These are phyloP conservation scores for Yamadazyma takamatsuzukensis DNA, from an alignment of 805 yeast species.

Conservation along the genomic window DNA sequence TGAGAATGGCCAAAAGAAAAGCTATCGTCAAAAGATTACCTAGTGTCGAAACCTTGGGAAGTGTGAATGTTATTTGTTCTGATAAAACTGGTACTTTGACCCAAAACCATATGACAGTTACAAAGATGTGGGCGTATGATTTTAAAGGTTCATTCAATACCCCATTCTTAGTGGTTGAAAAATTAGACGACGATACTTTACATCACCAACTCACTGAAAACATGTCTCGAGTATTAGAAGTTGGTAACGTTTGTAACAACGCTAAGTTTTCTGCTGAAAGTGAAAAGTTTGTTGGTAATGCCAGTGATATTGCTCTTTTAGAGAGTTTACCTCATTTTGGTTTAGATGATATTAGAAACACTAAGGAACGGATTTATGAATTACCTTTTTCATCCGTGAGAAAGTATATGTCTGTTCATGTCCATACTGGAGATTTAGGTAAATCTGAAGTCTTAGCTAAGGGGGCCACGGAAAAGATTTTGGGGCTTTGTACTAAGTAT, in stretches of 20 bases:
- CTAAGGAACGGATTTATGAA: constrained; percentile 61
- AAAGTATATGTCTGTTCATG: constrained; percentile 86
- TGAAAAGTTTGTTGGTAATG: constrained; percentile 79
- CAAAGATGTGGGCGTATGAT: constrained; percentile 76
- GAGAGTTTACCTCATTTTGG: constrained; percentile 72
- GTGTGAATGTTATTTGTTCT: constrained; percentile 88
- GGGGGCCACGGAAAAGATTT: constrained; percentile 84
- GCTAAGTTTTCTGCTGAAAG: constrained; percentile 65
- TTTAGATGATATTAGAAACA: constrained; percentile 63
- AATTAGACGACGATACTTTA: constrained; percentile 36
- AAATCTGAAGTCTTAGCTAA: constrained; percentile 67
- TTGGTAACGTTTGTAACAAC: constrained; percentile 75
- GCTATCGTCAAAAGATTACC: constrained; percentile 95
- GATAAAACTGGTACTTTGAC: constrained; percentile 86
- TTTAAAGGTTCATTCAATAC: constrained; percentile 38
- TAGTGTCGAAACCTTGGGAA: constrained; percentile 91
- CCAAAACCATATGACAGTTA: constrained; percentile 86
- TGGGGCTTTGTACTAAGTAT: constrained; percentile 59
- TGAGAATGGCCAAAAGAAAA: constrained; percentile 91
- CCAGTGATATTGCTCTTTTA: constrained; percentile 89
- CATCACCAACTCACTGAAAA: constrained; percentile 51
- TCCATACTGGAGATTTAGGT: constrained; percentile 54
- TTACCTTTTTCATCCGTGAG: constrained; percentile 80
- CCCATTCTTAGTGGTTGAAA: constrained; percentile 47
- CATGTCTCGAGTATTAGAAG: constrained; percentile 51